Conservation (phyloP, 2,329 filamentous ascomycete genomes). For the Eutypa lata region DNA sequence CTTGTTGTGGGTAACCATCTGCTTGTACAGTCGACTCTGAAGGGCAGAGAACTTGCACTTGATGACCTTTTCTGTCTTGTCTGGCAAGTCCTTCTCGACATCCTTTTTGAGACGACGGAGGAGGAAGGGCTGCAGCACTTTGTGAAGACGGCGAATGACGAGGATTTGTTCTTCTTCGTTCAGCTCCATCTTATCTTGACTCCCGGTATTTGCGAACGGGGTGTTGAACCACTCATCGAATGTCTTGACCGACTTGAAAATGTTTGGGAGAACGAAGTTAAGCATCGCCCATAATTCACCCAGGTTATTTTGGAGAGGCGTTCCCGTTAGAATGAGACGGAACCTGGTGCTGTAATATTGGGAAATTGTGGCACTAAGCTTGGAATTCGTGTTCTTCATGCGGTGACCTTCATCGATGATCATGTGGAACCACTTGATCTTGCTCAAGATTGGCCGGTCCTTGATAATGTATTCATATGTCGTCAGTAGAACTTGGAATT, state of each 20-base stretch:
- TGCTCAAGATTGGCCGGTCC: constrained; percentile 88
- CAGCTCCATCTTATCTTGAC: constrained; percentile 97
- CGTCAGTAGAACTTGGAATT: constrained; percentile 93
- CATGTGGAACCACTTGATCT: constrained; percentile 99
- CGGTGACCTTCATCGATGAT: constrained; percentile 99
- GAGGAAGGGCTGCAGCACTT: constrained; percentile 94
- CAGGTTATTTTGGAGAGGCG: constrained; percentile 94
- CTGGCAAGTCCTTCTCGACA: constrained; percentile 96
- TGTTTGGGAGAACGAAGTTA: constrained; percentile 96
- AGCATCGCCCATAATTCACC: constrained; percentile 96
- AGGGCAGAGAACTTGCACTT: constrained; percentile 98
- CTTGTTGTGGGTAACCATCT: constrained; percentile 94
- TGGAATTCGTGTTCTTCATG: constrained; percentile 98
- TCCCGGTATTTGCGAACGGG: constrained; percentile 95
- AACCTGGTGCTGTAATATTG: constrained; percentile 94
- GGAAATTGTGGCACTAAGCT: constrained; percentile 90
- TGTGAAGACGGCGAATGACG: constrained; percentile 96
- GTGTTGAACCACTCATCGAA: constrained; percentile 99
- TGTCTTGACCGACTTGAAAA: constrained; percentile 98
- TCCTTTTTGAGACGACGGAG: constrained; percentile 98
- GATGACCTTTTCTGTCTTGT: constrained; percentile 99
- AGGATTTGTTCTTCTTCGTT: constrained; percentile 99
- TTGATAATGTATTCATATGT: constrained; percentile 99
- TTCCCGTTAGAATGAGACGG: constrained; percentile 95
- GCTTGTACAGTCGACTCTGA: constrained; percentile 92